Base-by-base conservation (phyloP, 306 rosid species). In the Oxytropis ochrocephala region DNA sequence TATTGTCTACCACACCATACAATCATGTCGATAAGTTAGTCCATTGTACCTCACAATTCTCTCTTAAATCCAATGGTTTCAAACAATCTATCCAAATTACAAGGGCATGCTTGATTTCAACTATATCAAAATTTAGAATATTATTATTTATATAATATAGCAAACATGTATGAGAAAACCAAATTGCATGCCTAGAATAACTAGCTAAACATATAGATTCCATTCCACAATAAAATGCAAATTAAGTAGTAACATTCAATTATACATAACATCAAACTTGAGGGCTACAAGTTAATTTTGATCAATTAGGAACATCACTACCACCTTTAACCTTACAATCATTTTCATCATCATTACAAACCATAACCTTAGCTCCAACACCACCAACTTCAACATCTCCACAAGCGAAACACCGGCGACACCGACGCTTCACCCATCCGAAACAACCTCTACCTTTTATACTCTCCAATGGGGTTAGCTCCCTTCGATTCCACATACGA, bases 341-440 rank as follows among this genome's bases (percentile, higher is more conserved):
- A 43, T 29, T 35, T 11, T 48, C 44, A 1, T 44, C 73, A 14
- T 64, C 47, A 21, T 74, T 70, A 71, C 75, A 76, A 42, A 70
- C 76, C 81, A 74, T 69, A 8, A 55, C 81, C 73, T 75, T 84
- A 1, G 84, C 51, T 53, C 82, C 84, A 62, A 64, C 73, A 1
- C 79, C 79, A 1, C 79, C 79, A 43, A 74, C 66, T 55, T 67
- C 60, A 67, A 76, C 74, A 38, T 75, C 85, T 47, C 64, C 30
- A 0, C 42, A 44, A 0, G 49, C 17, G 7, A 64, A 7, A 44
- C 73, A 69, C 32, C 24, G 56, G 5, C 79, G 9, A 51, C 77
- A 78, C 64, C 60, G 71, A 16, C 79, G 41, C 77, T 69, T 88
- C 36, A 85, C 16, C 92, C 87, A 85, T 21, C 87, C 80, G 11